Evolutionary conservation across 1,284 basidiomycete genomes (phyloP), one percentile per base, ranked within the genome.

Genomic region (Sanghuangporus baumii): DNA sequence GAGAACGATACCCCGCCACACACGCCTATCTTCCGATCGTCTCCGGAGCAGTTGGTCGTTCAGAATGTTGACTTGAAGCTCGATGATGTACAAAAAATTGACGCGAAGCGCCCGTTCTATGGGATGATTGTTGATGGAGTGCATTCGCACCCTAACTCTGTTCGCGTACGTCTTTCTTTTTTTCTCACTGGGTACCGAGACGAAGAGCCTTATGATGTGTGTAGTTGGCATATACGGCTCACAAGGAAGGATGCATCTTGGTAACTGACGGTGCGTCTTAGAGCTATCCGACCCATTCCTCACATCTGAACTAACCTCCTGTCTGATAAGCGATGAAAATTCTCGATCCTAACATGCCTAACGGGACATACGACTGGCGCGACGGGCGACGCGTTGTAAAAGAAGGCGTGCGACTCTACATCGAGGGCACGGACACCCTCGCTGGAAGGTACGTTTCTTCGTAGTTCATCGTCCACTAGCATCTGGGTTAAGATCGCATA

Each of bases 111-210:
- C 64, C 93, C 93, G 18, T 94, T 86, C 75, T 96, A 91, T 71
- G 93, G 91, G 60, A 76, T 96, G 64, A 96, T 96, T 65, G 93
- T 93, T 11, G 94, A 96, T 71, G 94, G 94, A 0, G 86, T 94
- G 62, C 94, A 96, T 73, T 91, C 86, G 31, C 93, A 96, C 74
- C 93, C 94, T 3, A 93, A 94, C 74, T 92, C 91, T 52, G 91
- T 96, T 59, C 80, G 91, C 68, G 89, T 90, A 72, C 60, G 84
- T 73, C 26, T 47, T 23, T 55, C 55, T 47, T 59, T 31, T 34
- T 61, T 12, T 56, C 48, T 9, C 0, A 23, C 40, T 63, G 26
- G 6, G 14, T 34, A 9, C 48, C 14, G 50, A 36, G 36, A 51
- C 12, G 23, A 26, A 60, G 1, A 37, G 38, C 48, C 23, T 41